Percentiles rank a stretch among this genome's conserved stretches.
phyloP scores from a whole-genome alignment of 2,329 filamentous ascomycete species.

The Fusarium sp. region DNA sequence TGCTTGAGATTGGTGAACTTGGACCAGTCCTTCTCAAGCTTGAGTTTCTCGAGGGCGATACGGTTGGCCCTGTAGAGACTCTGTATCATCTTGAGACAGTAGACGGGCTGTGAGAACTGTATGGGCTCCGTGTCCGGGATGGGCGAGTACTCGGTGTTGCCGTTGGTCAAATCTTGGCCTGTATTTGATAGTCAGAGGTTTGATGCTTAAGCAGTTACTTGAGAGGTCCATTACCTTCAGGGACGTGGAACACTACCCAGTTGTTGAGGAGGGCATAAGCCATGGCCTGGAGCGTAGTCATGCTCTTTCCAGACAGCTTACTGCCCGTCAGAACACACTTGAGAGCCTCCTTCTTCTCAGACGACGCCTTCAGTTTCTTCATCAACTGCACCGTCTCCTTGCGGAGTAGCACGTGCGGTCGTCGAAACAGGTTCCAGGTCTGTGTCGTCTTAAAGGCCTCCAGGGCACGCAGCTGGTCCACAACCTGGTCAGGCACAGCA shows the following conservation, averaged over 20 bases:
- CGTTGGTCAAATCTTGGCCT: slow-evolving; percentile 83
- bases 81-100: slow-evolving; percentile 78
- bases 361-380: slow-evolving; percentile 68
- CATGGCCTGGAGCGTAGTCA: slow-evolving; percentile 85
- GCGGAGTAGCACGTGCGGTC: slow-evolving; percentile 81
- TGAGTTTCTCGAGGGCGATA: slow-evolving; percentile 66
- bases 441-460: slow-evolving; percentile 94
- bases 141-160: slow-evolving; percentile 81
- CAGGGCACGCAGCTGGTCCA: slow-evolving; percentile 83
- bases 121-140: slow-evolving; percentile 67
- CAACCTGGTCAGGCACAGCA: slow-evolving; percentile 72
- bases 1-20: slow-evolving; percentile 60
- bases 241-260: slow-evolving; percentile 90
- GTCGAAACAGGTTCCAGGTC: slow-evolving; percentile 86
- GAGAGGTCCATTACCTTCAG: slow-evolving; percentile 73
- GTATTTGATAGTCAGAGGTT: slow-evolving; percentile 13
- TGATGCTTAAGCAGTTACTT: background rate
- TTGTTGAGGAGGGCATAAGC: slow-evolving; percentile 81
- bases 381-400: slow-evolving; percentile 80
- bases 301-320: slow-evolving; percentile 84
- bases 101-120: slow-evolving; percentile 81
- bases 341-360: slow-evolving; percentile 62
- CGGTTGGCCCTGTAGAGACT: slow-evolving; percentile 79
- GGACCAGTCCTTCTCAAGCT: slow-evolving; percentile 58
- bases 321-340: slow-evolving; percentile 78